Base-by-base conservation (phyloP, 306 rosid genomes). In the peach (Prunus persica) region DNA sequence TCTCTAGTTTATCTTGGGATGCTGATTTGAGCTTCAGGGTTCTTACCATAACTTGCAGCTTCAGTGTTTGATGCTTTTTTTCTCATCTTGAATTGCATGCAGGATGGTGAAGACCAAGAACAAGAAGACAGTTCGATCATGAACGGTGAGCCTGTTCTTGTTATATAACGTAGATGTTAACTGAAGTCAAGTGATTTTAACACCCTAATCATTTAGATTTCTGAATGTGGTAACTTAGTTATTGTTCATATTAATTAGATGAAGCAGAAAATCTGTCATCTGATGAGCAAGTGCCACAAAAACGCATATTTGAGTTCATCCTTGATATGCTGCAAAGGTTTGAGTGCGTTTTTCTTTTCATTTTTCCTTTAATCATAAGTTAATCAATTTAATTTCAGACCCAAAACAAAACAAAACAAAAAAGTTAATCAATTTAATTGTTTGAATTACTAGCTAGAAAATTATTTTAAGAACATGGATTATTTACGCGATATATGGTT, bases 261-360 rank as follows among this genome's bases (percentile, higher is more conserved):
- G 76, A 47, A 70, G 72, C 13, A n/a, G 64, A 41, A 41, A 71
- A 8, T 46, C 62, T 55, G 28, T 67, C 76, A 71, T 47, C 72
- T 54, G 24, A 6, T 7, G 69, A 38, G 32, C 47, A 65, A 24
- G 72, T 52, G 25, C 81, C 83, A 11, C 79, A 67, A 38, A 78
- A 32, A 19, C 50, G 65, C 15, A 16, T 67, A 16, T 78, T 81
- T 20, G 88, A 73, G 70, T 61, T 63, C 71, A 69, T 78, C 57
- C 83, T 84, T 58, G 84, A 81, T 60, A 61, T 69, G 30, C 69
- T 84, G 32, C 85, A 84, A 58, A 81, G 87, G 87, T 84, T 12
- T 28, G 11, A 25, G 51, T 24, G 24, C 24, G 62, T 13, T 58
- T 41, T 73, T 28, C 5, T 13, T 15, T 14, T 49, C 5, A 38